Evolutionary conservation across 179 eudicot species (phyloP).

Genomic region (Camellia oleifera): DNA sequence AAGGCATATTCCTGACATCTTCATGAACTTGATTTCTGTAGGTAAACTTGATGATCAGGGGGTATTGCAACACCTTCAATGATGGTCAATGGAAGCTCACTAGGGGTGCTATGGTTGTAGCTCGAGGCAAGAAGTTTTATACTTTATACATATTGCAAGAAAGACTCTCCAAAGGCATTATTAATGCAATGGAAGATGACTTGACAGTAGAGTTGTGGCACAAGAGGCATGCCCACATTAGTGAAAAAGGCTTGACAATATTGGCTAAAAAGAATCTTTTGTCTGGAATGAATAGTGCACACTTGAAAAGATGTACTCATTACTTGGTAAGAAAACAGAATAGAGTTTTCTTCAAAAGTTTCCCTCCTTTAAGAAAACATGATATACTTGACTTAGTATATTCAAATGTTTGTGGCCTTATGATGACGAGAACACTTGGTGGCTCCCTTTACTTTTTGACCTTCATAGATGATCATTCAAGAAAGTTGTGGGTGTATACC

Average conservation of each 20-base stretch:
- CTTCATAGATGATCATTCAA: constrained; percentile 17
- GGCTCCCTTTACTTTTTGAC: constrained; percentile 19
- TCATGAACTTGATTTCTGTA: constrained; percentile 21
- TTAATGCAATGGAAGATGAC: neutral
- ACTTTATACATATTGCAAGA: constrained; percentile 1
- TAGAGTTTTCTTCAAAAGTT: constrained; percentile 19
- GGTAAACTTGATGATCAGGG: constrained; percentile 22
- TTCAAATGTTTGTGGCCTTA: constrained; percentile 21
- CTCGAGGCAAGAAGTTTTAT: no score
- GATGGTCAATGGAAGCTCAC: constrained; percentile 14
- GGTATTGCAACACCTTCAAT: neutral
- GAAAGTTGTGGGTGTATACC: constrained; percentile 8
- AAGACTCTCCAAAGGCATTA: neutral
- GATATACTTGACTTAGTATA: constrained; percentile 16
- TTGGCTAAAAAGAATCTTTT: constrained; percentile 14
- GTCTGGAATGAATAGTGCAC: neutral
- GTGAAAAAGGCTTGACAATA: neutral
- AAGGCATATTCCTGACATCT: neutral
- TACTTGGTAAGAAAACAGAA: neutral
- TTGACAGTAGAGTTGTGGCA: no score
- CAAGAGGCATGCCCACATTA: no score
- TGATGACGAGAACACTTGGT: constrained; percentile 5
- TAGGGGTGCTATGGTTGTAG: constrained; percentile 13
- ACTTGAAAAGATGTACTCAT: constrained; percentile 11
- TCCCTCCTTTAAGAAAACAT: constrained; percentile 15